Conservation (phyloP, 2,329 filamentous ascomycete species). For the Beauveria varroae region DNA sequence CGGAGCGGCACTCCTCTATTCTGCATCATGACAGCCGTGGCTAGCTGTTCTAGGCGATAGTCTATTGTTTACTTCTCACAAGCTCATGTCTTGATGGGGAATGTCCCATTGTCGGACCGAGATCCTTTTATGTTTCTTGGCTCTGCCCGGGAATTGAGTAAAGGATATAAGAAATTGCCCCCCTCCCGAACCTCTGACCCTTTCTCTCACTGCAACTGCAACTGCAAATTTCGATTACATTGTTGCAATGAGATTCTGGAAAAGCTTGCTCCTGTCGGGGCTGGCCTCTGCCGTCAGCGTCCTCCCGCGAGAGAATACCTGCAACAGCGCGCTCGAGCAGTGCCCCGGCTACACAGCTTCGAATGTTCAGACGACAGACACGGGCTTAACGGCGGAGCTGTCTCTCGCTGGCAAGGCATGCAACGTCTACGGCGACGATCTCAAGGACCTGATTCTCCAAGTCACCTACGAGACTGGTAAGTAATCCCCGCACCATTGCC, state of each 20-base stretch:
- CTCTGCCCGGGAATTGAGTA: not conserved
- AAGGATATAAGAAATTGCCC: not conserved
- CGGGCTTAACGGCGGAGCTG: slow-evolving; percentile 40
- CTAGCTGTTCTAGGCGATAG: no score
- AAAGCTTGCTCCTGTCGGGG: slow-evolving; percentile 14
- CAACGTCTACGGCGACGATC: slow-evolving; percentile 19
- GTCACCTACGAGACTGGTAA: slow-evolving; percentile 60
- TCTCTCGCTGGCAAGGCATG: slow-evolving; percentile 19
- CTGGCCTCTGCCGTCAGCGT: slow-evolving; percentile 15
- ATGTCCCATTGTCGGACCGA: not conserved
- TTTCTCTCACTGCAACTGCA: not conserved
- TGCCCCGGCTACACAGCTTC: slow-evolving; percentile 61
- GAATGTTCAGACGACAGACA: slow-evolving; percentile 41
- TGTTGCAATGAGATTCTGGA: slow-evolving; percentile 16
- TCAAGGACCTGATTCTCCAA: slow-evolving; percentile 35
- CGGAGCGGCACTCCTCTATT: not conserved
- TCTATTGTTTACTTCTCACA: not conserved
- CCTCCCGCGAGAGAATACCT: slow-evolving; percentile 14
- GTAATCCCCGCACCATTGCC: not conserved
- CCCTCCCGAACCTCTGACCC: not conserved
- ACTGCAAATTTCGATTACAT: not conserved
- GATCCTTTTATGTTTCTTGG: not conserved
- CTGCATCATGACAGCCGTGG: not conserved
- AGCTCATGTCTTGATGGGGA: not conserved
- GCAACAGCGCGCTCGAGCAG: slow-evolving; percentile 20